Percentiles rank a stretch among this genome's conserved stretches.
phyloP scores from a whole-genome alignment of 192 early-diverging fungal genomes.

The Backusella parvicylindrica region DNA sequence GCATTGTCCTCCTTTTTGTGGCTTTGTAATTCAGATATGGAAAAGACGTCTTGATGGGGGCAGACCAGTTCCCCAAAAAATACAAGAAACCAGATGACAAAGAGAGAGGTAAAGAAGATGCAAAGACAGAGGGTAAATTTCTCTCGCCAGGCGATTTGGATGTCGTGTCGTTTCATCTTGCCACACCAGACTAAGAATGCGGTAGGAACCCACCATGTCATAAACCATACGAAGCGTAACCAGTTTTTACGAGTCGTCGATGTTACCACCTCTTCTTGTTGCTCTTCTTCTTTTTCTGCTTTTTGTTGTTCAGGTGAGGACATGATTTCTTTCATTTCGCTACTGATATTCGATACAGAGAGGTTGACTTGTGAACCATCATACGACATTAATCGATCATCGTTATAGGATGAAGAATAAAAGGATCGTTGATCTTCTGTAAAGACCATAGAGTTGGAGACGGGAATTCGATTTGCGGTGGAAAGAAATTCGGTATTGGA shows the following conservation, averaged over 20 bases:
- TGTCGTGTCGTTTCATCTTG: slow-evolving; percentile 71
- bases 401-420: slow-evolving; percentile 28
- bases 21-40: slow-evolving; percentile 46
- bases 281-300: slow-evolving; percentile 34
- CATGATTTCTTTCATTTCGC: slow-evolving; percentile 13
- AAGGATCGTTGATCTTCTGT: slow-evolving; percentile 36
- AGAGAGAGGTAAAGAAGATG: slow-evolving; percentile 70
- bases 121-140: slow-evolving; percentile 90
- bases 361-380: slow-evolving; percentile 14
- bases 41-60: slow-evolving; percentile 72
- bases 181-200: slow-evolving; percentile 64
- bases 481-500: slow-evolving; percentile 14
- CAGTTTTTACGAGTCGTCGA: slow-evolving; percentile 70
- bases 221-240: slow-evolving; percentile 76
- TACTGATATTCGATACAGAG: slow-evolving; percentile 3
- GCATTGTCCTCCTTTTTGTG: slow-evolving; percentile 46
- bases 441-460: slow-evolving; percentile 10
- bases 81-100: slow-evolving; percentile 84
- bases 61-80: slow-evolving; percentile 70
- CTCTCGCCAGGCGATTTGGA: slow-evolving; percentile 95
- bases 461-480: not conserved
- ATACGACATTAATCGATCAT: slow-evolving; percentile 19
- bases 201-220: slow-evolving; percentile 82
- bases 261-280: slow-evolving; percentile 37
- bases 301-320: slow-evolving; percentile 32